phyloP scores from a whole-genome alignment of 805 yeast species.

The Candida endomychidarum region DNA sequence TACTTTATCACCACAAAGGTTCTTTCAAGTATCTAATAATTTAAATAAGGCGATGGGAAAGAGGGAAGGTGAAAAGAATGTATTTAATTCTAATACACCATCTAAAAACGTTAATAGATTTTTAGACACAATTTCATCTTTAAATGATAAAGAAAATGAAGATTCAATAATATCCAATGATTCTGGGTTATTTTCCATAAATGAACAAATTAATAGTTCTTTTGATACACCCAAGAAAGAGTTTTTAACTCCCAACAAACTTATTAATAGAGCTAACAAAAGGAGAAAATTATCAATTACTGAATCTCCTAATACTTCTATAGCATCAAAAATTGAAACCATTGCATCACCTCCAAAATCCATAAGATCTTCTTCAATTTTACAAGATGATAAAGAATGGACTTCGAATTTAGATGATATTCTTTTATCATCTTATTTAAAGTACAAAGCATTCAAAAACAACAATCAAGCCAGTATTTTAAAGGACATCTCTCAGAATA shows the following conservation, averaged over 20 bases:
- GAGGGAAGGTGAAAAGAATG: slow-evolving; percentile 10
- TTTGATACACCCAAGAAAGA: slow-evolving; percentile 10
- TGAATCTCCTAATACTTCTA: slow-evolving; percentile 35
- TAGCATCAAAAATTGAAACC: slow-evolving; percentile 37
- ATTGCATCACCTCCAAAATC: slow-evolving; percentile 19
- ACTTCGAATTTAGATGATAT: slow-evolving; percentile 34
- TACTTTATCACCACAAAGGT: slow-evolving; percentile 35
- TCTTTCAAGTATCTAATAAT: slow-evolving; percentile 26
- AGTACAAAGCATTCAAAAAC: slow-evolving; percentile 32
- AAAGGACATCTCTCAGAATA: slow-evolving; percentile 38
- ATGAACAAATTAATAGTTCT: slow-evolving; percentile 6
- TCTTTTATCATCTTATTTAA: slow-evolving; percentile 33
- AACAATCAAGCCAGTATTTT: slow-evolving; percentile 25
- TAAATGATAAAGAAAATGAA: slow-evolving; percentile 4
- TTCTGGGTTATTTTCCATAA: slow-evolving; percentile 6
- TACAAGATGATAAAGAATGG: slow-evolving; percentile 32
- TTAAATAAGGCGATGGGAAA: slow-evolving; percentile 16
- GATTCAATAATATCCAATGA: slow-evolving; percentile 6
- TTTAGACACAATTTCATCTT: slow-evolving; percentile 17
- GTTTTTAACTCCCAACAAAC: slow-evolving; percentile 36
- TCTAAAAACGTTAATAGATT: slow-evolving; percentile 15
- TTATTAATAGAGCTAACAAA: slow-evolving; percentile 14
- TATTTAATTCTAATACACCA: slow-evolving; percentile 14
- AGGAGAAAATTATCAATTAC: slow-evolving; percentile 17
- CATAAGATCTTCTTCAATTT: slow-evolving; percentile 6